phyloP scores from a whole-genome alignment of 2,329 filamentous ascomycete species.

The Drechslerella stenobrocha region DNA sequence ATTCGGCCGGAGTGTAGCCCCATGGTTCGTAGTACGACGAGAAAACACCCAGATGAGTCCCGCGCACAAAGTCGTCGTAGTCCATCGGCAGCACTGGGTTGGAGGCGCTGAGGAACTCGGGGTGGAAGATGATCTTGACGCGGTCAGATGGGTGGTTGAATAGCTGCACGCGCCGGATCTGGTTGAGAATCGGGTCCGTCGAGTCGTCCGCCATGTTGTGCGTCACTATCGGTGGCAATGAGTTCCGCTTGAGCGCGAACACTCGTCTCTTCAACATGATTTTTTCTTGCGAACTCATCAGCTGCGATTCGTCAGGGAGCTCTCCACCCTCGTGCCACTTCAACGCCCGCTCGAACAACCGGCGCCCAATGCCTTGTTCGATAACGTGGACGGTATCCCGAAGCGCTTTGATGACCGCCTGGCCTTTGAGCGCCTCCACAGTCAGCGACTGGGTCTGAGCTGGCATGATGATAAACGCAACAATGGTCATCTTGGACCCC shows the following conservation, averaged over 20 bases:
- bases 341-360: conserved; percentile 90
- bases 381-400: conserved; percentile 91
- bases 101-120: conserved; percentile 92
- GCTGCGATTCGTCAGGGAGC: conserved; percentile 93
- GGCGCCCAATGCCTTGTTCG: conserved; percentile 85
- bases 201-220: conserved; percentile 95
- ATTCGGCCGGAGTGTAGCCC: conserved; percentile 98
- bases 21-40: conserved; percentile 98
- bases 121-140: conserved; percentile 97
- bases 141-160: conserved; percentile 95
- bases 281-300: conserved; percentile 88
- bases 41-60: conserved; percentile 93
- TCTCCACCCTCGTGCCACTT: conserved; percentile 94
- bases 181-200: conserved; percentile 92
- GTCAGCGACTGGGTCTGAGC: conserved; percentile 93
- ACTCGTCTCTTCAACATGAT: conserved; percentile 86
- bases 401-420: conserved; percentile 95
- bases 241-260: conserved; percentile 93
- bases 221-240: conserved; percentile 90
- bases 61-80: conserved; percentile 97
- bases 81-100: conserved; percentile 94
- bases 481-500: conserved; percentile 88
- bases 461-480: conserved; percentile 98
- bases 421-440: conserved; percentile 92
- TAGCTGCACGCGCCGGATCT: conserved; percentile 90